A percentile compares a stretch with the other conserved stretches of the same genome.
These are phyloP conservation scores for Hemerocallis citrina DNA, from an alignment of 106 monocot species.

Conservation along the genomic window DNA sequence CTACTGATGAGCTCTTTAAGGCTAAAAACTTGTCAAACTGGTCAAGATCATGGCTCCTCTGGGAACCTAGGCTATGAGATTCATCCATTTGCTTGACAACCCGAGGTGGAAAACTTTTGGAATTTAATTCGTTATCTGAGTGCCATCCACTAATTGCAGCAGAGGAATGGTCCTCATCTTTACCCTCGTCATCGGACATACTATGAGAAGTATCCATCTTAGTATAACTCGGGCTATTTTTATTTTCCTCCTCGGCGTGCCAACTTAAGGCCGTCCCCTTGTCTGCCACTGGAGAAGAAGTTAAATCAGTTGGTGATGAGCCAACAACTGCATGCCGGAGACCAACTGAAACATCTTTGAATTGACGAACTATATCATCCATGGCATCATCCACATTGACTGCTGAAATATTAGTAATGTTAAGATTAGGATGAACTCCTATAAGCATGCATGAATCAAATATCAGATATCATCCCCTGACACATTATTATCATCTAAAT, in stretches of 20 bases:
- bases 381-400: conserved; percentile 99
- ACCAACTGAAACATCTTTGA: conserved; percentile 39
- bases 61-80: conserved; percentile 27
- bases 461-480: not conserved
- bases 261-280: conserved; percentile 33
- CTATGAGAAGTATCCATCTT: conserved; percentile 50
- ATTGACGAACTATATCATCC: conserved; percentile 98
- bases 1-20: conserved; percentile 18
- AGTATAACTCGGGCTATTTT: conserved; percentile 19
- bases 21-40: conserved; percentile 25
- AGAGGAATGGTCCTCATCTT: conserved; percentile 42
- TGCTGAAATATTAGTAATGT: conserved; percentile 24
- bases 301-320: conserved; percentile 33
- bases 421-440: not conserved
- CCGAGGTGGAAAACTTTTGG: conserved; percentile 58
- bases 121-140: conserved; percentile 79
- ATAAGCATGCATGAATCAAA: not conserved
- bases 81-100: conserved; percentile 29
- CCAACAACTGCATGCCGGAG: conserved; percentile 52
- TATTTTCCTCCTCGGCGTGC: conserved; percentile 47
- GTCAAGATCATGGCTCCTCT: conserved; percentile 21
- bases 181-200: conserved; percentile 78
- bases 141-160: conserved; percentile 67
- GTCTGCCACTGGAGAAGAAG: conserved; percentile 30
- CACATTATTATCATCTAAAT: not conserved